Evolutionary conservation across 2,329 filamentous ascomycete species (phyloP), one percentile per base, ranked within the genome.

Genomic region (Aspergillus pseudoglaucus): DNA sequence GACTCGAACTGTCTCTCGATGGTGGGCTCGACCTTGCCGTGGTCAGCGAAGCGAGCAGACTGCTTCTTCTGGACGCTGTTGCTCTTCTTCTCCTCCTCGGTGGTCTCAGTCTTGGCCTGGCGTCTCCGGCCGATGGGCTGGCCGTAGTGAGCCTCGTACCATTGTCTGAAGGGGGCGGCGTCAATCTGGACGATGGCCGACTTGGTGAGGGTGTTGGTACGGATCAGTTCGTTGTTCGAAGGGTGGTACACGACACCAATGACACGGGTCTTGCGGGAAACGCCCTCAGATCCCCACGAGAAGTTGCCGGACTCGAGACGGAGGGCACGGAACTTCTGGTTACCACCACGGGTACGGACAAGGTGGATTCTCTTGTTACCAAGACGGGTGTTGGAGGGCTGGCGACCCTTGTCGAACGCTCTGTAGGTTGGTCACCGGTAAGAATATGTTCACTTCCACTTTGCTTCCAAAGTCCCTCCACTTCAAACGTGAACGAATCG

Each of bases 71-170:
- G 83, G 54, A 97, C 87, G 54, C 84, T 80, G 80, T 94, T 94
- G 82, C 85, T 90, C 87, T 95, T 96, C 87, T 95, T 94, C 87
- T 95, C 94, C 76, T 89, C 73, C 70, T 70, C 64, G 64, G 57
- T 59, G 52, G 50, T 75, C 73, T 71, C 77, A 77, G 61, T 60
- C 70, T 94, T 90, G 75, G 85, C 81, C 81, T 95, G 90, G 78
- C 90, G 88, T 78, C 86, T 87, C 68, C 90, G 88, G 74, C 93
- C 93, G 58, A 98, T 73, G 66, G 80, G 66, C 76, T 88, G 82
- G 72, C 93, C 93, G 83, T 98, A 98, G 87, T 98, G 93, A 64
- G 93, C 89, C 85, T 98, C 93, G 80, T 95, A 98, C 93, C 93
- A 98, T 81, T 97, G 91, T 75, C 93, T 84, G 88, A 98, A 98